phyloP scores from a whole-genome alignment of 2,329 filamentous ascomycete genomes.

The Mariannaea elegans region DNA sequence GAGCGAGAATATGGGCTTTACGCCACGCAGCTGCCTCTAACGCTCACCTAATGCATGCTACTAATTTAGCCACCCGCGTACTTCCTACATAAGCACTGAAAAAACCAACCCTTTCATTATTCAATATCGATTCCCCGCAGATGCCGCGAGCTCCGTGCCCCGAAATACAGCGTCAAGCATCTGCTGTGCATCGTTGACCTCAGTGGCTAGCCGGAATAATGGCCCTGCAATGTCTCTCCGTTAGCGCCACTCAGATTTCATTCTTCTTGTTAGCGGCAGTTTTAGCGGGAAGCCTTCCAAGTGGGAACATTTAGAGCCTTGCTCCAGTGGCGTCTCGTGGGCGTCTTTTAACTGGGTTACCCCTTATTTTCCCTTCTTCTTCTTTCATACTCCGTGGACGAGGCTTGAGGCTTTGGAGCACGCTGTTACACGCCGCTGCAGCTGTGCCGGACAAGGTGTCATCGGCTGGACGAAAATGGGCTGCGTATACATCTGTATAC shows the following conservation, averaged over 20 bases:
- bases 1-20: no score
- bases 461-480: no score
- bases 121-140: slow-evolving; percentile 12
- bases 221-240: background rate
- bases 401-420: background rate
- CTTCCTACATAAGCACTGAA: background rate
- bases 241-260: slow-evolving; percentile 8
- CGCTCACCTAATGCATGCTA: background rate
- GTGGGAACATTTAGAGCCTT: slow-evolving; percentile 7
- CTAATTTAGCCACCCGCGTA: background rate
- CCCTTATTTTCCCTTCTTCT: slow-evolving; percentile 20
- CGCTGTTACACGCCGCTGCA: slow-evolving; percentile 2
- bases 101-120: background rate
- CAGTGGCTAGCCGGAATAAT: slow-evolving; percentile 1
- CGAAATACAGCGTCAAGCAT: background rate
- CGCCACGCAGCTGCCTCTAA: background rate
- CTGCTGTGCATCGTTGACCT: slow-evolving; percentile 6
- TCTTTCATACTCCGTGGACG: no score
- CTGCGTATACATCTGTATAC: no score
- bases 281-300: slow-evolving; percentile 9
- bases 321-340: slow-evolving; percentile 13
- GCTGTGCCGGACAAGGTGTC: no score
- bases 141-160: slow-evolving; percentile 11
- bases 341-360: slow-evolving; percentile 7
- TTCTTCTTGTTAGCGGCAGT: slow-evolving; percentile 13